phyloP scores from a whole-genome alignment of 2,329 filamentous ascomycete species.

The Sporothrix schenckii region DNA sequence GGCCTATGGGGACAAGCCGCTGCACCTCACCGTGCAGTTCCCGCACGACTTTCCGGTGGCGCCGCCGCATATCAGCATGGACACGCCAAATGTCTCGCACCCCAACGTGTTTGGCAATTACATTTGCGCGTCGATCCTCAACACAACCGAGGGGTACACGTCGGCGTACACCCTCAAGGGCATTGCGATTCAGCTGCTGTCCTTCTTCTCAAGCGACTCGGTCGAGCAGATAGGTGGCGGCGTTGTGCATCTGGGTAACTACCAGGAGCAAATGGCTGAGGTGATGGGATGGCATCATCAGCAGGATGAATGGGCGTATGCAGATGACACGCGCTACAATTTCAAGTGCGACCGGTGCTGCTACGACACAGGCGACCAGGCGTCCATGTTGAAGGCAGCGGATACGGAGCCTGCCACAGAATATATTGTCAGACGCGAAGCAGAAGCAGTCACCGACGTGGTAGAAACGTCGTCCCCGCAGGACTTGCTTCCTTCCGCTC shows the following conservation, averaged over 20 bases:
- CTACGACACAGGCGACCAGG: conserved; percentile 31
- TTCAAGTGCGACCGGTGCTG: conserved; percentile 39
- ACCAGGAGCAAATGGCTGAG: conserved; percentile 31
- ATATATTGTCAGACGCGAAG: background rate
- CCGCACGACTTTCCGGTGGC: conserved; percentile 45
- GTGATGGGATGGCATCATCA: background rate
- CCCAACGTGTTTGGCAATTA: conserved; percentile 47
- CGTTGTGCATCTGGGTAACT: conserved; percentile 39
- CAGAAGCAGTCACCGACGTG: background rate
- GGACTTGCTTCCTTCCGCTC: background rate
- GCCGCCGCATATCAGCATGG: conserved; percentile 47
- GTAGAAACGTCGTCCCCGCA: background rate
- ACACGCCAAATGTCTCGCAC: conserved; percentile 40
- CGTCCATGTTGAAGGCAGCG: conserved; percentile 15
- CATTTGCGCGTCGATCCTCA: conserved; percentile 54
- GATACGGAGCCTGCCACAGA: background rate
- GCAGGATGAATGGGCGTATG: background rate
- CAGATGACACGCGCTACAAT: background rate
- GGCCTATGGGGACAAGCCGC: conserved; percentile 39
- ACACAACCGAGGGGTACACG: conserved; percentile 49
- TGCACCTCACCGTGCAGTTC: conserved; percentile 51
- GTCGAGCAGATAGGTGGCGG: conserved; percentile 47
- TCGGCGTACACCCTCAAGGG: conserved; percentile 55
- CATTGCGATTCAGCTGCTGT: conserved; percentile 55
- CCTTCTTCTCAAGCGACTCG: conserved; percentile 54